phyloP scores from a whole-genome alignment of 305 asterid genomes.

The Fraxinus latifolia region DNA sequence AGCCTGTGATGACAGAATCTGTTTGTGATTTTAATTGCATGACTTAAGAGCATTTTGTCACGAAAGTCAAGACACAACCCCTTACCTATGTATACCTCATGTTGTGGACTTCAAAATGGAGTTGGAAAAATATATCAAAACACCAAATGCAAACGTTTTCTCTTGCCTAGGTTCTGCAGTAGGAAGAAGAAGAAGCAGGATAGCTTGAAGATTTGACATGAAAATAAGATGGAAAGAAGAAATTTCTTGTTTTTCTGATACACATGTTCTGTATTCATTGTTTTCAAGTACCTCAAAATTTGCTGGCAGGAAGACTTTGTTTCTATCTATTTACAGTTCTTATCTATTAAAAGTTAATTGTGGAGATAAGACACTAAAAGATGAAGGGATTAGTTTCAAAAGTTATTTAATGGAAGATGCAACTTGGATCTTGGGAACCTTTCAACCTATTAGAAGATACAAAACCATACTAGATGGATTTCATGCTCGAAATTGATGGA shows the following conservation, averaged over 20 bases:
- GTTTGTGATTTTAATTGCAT: background rate
- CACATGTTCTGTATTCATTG: background rate
- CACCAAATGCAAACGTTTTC: background rate
- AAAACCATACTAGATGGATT: background rate
- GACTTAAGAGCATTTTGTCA: background rate
- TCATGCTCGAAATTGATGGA: background rate
- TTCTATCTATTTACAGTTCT: background rate
- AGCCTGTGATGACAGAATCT: background rate
- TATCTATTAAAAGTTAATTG: background rate
- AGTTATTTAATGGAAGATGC: background rate
- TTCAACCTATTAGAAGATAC: background rate
- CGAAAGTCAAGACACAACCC: background rate
- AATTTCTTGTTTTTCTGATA: background rate
- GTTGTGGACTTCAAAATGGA: background rate
- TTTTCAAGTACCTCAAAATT: slow-evolving; percentile 7
- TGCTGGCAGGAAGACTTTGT: slow-evolving; percentile 1
- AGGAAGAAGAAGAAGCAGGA: background rate
- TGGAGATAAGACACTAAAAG: background rate
- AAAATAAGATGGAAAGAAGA: background rate
- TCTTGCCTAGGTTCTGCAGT: background rate
- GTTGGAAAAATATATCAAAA: background rate
- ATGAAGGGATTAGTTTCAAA: background rate
- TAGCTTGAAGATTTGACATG: slow-evolving; percentile 3
- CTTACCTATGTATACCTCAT: background rate
- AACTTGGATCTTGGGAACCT: background rate